Percentiles rank a stretch among this genome's conserved stretches.
Evolutionary conservation across 306 rosid species (phyloP).

Genomic region (Acacia melanoxylon): DNA sequence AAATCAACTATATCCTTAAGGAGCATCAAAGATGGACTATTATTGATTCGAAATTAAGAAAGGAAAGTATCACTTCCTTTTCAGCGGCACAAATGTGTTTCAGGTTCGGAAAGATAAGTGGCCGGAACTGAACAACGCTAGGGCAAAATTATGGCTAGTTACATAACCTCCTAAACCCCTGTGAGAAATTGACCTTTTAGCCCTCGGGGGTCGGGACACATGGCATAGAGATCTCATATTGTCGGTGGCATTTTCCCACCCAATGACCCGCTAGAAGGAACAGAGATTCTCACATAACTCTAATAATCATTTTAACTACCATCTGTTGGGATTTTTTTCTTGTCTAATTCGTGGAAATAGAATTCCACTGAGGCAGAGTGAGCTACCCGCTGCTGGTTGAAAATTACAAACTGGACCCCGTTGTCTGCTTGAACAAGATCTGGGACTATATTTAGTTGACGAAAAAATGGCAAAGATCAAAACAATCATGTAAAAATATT

Average conservation of each 20-base stretch:
- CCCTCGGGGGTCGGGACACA: not conserved
- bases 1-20: too few species aligned
- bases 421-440: not conserved
- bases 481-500: not conserved
- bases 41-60: not conserved
- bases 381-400: not conserved
- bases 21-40: not conserved
- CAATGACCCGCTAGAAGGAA: not conserved
- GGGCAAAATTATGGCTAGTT: not conserved
- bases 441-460: not conserved
- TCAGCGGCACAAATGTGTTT: not conserved
- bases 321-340: not conserved
- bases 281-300: not conserved
- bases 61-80: not conserved
- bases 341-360: not conserved
- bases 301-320: not conserved
- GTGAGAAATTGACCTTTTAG: not conserved
- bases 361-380: not conserved
- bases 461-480: not conserved
- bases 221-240: not conserved
- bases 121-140: not conserved
- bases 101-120: not conserved
- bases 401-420: not conserved
- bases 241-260: not conserved
- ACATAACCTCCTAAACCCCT: not conserved